Evolutionary conservation across 495 filamentous ascomycete genomes (phyloP).

Genomic region (Apiosordaria backusii): DNA sequence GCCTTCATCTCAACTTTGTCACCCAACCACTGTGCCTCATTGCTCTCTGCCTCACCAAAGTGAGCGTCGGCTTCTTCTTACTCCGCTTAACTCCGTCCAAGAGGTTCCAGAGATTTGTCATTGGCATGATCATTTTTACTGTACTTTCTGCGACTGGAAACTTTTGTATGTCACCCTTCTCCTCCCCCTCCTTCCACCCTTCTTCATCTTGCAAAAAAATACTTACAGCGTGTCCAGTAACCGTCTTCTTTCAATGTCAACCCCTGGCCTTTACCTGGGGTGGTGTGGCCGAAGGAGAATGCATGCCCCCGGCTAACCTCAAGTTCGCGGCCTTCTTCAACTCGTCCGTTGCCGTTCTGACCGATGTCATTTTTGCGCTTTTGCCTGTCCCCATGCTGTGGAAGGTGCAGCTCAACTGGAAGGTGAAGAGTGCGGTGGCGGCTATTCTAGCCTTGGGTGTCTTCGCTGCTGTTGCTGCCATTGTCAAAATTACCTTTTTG

Average conservation of each 20-base stretch:
- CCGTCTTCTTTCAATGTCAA: slow-evolving; percentile 33
- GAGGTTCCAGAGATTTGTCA: slow-evolving; percentile 37
- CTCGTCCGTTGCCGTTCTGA: slow-evolving; percentile 39
- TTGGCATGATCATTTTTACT: slow-evolving; percentile 34
- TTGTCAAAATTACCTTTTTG: slow-evolving; percentile 44
- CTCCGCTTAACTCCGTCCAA: slow-evolving; percentile 39
- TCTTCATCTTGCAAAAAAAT: slow-evolving; percentile 31
- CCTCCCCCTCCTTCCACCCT: slow-evolving; percentile 18
- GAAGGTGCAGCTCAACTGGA: slow-evolving; percentile 42
- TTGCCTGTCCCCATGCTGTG: slow-evolving; percentile 46
- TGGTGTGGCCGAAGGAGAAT: slow-evolving; percentile 23
- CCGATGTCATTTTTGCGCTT: slow-evolving; percentile 43
- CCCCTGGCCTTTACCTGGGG: slow-evolving; percentile 32
- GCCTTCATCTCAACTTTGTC: slow-evolving; percentile 45
- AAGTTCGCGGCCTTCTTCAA: slow-evolving; percentile 19
- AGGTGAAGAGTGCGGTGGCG: slow-evolving; percentile 40
- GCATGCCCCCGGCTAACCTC: slow-evolving; percentile 23
- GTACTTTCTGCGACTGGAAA: slow-evolving; percentile 36
- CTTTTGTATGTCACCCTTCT: slow-evolving; percentile 20
- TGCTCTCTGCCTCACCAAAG: slow-evolving; percentile 43
- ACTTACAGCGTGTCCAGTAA: slow-evolving; percentile 21
- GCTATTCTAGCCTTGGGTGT: slow-evolving; percentile 43
- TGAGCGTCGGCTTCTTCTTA: slow-evolving; percentile 47
- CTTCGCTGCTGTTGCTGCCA: slow-evolving; percentile 46
- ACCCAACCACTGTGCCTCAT: slow-evolving; percentile 42